Evolutionary conservation across 2,329 filamentous ascomycete species (phyloP).

Genomic region (Orbilia quercus): DNA sequence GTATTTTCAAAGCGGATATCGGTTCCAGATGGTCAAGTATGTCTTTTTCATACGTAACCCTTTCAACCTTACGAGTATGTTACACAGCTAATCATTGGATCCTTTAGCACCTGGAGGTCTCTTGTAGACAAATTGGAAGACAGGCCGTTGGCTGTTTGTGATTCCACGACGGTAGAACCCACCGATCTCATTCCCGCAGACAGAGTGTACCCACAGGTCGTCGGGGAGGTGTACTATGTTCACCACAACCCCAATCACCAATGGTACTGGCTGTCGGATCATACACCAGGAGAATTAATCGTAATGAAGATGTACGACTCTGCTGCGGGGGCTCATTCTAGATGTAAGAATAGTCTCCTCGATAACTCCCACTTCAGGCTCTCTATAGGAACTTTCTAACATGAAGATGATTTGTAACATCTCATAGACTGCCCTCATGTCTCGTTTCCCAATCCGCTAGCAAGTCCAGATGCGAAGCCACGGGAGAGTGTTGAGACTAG

Average conservation of each 20-base stretch:
- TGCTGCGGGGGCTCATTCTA: neutral
- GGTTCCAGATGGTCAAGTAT: no score
- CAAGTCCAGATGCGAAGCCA: neutral
- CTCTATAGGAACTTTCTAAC: no score
- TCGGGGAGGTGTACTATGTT: neutral
- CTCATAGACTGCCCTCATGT: conserved; percentile 1
- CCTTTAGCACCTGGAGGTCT: neutral
- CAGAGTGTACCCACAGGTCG: neutral
- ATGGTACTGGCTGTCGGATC: neutral
- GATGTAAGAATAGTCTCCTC: neutral
- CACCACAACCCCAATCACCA: neutral
- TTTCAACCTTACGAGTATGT: neutral
- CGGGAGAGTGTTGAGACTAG: conserved; percentile 7
- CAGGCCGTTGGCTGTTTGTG: neutral
- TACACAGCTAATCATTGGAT: neutral
- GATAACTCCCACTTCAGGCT: no score
- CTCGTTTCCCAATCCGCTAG: neutral
- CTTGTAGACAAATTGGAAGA: neutral
- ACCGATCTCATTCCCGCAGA: neutral
- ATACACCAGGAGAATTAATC: neutral
- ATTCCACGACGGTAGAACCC: neutral
- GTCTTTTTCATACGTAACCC: neutral
- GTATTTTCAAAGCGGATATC: neutral
- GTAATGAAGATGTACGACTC: neutral
- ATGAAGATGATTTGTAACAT: no score